Base-by-base conservation (phyloP, 2,329 filamentous ascomycete species). In the Zymoseptoria ardabiliae region DNA sequence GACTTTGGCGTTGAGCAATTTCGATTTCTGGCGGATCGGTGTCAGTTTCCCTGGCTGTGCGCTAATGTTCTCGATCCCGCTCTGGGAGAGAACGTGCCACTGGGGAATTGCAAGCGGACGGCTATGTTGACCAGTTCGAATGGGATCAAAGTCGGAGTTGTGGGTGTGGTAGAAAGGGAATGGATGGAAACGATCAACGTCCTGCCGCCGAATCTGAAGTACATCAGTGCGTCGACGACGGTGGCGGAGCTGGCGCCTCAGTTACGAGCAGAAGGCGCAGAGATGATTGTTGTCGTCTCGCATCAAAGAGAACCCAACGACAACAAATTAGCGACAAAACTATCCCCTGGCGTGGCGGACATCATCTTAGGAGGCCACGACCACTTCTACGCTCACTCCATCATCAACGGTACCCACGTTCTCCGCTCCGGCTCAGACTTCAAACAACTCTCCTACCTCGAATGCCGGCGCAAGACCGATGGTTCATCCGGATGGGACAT, bases 271-370 rank as follows among this genome's bases (percentile, higher is more conserved):
- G 82, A 91, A 69, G 91, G 91, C 0, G 90, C 89, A 11, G 89
- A 96, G 58, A 85, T 96, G 53, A 78, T 97, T 61, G 81, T 97
- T 25, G 90, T 89, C 2, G 76, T 96, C 2, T 91, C 89, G 13
- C 92, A 96, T 72, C 88, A 91, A 77, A 83, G 91, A 51, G 90
- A 96, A 73, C 90, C 90, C 11, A 96, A 96, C 69, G 91, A 96
- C 74, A 85, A 89, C 70, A 95, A 95, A 74, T 78, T 97, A 4
- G 91, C 92, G 0, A 79, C 85, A 61, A 86, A 89, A 63, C 82
- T 81, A 1, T 78, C 89, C 0, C 81, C 84, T 3, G 90, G 89
- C 0, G 62, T 62, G 10, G 85, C 96, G 20, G 92, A 97, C 71
- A 84, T 96, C 41, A 88, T 97, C 51, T 81, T 96, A 0, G 91